A percentile compares a stretch with the other conserved stretches of the same genome.
Conservation (phyloP, 257 asterid genomes). For the Solanum piurae region DNA sequence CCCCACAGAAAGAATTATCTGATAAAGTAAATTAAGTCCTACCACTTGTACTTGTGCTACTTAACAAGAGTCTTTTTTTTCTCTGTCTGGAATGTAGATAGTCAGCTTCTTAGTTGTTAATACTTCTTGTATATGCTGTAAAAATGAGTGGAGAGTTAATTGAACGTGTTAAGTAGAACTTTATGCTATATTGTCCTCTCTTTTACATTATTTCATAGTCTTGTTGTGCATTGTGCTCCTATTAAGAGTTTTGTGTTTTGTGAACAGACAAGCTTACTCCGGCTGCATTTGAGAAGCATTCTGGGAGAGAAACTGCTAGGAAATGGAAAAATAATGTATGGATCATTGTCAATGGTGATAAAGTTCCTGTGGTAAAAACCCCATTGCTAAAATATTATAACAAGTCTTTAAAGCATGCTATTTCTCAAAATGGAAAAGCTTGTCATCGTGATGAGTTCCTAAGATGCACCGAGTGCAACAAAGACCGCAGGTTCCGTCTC, state of each 20-base stretch:
- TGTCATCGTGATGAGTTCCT: constrained; percentile 43
- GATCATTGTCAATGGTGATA: constrained; percentile 41
- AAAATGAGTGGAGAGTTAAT: neutral
- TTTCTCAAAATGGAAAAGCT: constrained; percentile 18
- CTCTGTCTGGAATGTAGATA: neutral
- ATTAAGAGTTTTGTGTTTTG: neutral
- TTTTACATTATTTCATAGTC: neutral
- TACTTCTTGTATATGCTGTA: neutral
- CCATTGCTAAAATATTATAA: constrained; percentile 39
- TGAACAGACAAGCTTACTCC: constrained; percentile 41
- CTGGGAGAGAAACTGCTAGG: constrained; percentile 48
- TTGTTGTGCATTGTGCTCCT: neutral
- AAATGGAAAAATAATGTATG: constrained; percentile 53
- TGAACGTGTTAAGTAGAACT: neutral
- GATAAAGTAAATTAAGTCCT: neutral
- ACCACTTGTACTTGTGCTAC: neutral
- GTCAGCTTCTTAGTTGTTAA: neutral
- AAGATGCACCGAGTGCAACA: constrained; percentile 29
- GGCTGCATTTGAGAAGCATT: constrained; percentile 54
- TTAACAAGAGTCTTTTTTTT: neutral
- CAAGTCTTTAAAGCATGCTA: constrained; percentile 29
- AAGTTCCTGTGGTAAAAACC: constrained; percentile 42
- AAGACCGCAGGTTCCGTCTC: constrained; percentile 39
- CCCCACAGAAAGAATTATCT: neutral
- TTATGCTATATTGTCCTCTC: neutral